Conservation (phyloP, 148 eudicot genomes). For the Linanthus parryae region DNA sequence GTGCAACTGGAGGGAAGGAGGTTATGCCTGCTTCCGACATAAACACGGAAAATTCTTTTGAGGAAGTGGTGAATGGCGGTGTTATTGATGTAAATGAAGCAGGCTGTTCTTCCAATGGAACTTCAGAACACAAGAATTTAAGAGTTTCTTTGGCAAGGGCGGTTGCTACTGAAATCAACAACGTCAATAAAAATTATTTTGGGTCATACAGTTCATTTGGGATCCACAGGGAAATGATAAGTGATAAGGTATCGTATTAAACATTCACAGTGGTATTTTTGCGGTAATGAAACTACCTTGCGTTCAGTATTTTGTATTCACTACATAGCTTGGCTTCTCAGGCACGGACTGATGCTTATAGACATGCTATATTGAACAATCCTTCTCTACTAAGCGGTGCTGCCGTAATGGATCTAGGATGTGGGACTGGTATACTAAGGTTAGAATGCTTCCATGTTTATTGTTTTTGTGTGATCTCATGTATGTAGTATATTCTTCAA, state of each 20-base stretch:
- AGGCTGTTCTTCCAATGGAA: conserved; percentile 12
- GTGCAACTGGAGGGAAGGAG: conserved; percentile 26
- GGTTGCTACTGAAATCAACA: conserved; percentile 47
- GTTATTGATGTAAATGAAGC: conserved; percentile 12
- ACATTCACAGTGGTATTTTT: conserved; percentile 2
- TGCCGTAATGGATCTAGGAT: conserved; percentile 87
- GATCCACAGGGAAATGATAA: conserved; percentile 94
- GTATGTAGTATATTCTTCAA: conserved; percentile 2
- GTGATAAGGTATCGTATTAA: conserved; percentile 69
- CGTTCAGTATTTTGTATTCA: background rate
- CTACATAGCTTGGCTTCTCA: conserved; percentile 23
- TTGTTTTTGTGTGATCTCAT: too few species aligned
- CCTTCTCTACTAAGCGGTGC: conserved; percentile 73
- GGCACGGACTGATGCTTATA: conserved; percentile 90
- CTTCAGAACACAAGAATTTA: conserved; percentile 12
- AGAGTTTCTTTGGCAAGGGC: conserved; percentile 31
- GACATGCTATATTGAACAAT: conserved; percentile 66
- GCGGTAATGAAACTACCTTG: conserved; percentile 1
- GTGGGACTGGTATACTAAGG: conserved; percentile 98
- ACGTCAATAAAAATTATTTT: conserved; percentile 71
- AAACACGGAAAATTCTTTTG: conserved; percentile 10
- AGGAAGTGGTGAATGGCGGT: conserved; percentile 18
- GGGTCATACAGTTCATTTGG: conserved; percentile 90
- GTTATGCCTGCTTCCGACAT: conserved; percentile 13
- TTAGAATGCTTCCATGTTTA: conserved; percentile 16